Evolutionary conservation across 1,139 yeast genomes (phyloP).

Genomic region (Yamadazyma aaseri): DNA sequence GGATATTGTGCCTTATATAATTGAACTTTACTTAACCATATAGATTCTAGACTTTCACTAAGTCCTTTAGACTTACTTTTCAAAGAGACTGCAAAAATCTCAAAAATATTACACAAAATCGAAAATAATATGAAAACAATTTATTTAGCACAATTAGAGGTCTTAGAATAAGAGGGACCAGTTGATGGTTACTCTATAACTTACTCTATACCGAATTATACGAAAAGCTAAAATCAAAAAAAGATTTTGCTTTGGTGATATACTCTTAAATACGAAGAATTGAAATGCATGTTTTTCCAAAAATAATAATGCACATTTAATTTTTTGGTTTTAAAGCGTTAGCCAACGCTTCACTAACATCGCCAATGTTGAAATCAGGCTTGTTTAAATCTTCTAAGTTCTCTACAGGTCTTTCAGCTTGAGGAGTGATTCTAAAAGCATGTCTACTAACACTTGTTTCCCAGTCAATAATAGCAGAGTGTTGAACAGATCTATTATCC

Average conservation of each 20-base stretch:
- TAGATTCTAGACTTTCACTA: too few relatives aligned
- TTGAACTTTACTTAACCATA: too few relatives aligned
- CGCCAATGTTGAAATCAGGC: conserved; percentile 28
- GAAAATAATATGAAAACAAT: too few relatives aligned
- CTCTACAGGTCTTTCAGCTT: conserved; percentile 51
- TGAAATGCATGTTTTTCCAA: neutral
- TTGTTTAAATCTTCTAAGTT: conserved; percentile 34
- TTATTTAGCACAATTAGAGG: too few relatives aligned
- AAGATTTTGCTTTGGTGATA: neutral
- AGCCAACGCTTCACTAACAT: conserved; percentile 36
- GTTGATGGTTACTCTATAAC: too few relatives aligned
- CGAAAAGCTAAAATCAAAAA: neutral
- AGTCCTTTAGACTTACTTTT: neutral
- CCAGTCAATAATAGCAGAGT: conserved; percentile 67
- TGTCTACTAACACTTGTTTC: conserved; percentile 54
- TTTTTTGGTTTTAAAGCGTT: conserved; percentile 15
- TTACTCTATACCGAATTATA: too few relatives aligned
- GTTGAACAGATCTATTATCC: conserved; percentile 68
- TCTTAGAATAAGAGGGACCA: too few relatives aligned
- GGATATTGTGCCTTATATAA: too few relatives aligned
- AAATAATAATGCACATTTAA: neutral
- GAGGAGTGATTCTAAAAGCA: conserved; percentile 67
- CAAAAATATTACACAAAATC: neutral
- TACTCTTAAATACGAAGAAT: neutral
- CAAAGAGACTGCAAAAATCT: neutral